Evolutionary conservation across 257 asterid genomes (phyloP), one percentile per base, ranked within the genome.

Genomic region (Haberlea rhodopensis): DNA sequence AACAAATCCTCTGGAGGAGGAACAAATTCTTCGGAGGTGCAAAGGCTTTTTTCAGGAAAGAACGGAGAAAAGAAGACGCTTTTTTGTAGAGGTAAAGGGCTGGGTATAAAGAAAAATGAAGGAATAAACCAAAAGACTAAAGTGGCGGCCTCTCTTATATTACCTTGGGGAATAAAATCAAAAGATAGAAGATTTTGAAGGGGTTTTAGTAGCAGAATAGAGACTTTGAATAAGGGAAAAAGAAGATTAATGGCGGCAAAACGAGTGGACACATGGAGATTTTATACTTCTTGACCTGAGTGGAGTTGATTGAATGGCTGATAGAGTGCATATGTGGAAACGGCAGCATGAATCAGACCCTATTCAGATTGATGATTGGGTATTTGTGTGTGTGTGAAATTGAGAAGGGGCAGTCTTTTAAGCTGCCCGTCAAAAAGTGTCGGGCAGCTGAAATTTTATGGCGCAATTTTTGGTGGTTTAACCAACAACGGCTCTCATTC

Each of bases 401-500:
- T 62, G 61, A 32, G 68, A 18, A 25, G 2, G 18, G 54, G 66
- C 60, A 24, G 8, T 68, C 52, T 60, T 60, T 71, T 55, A 29
- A 68, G 79, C 83, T 80, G 86, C 82, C 91, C 89, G 84, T 59
- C 60, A 8, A 65, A n/a, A 70, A 40, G 27, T 25, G 8, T 46
- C 65, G 88, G 91, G 82, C 84, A 80, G 74, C 63, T 65, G 10
- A 46, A 74, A 57, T 31, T 26, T 62, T 81, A 81, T 87, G 88
- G 85, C 94, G 91, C 94, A 82, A 80, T 37, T 52, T 77, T 76
- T 49, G 74, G 80, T 55, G 52, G 60, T 72, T 71, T 26, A 8
- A 76, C n/a, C 55, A 62, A 63, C 91, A 85, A 88, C 96, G 94
- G 87, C 87, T 79, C 85, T 81, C 60, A 1, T 76, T 85, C 88